phyloP scores from a whole-genome alignment of 176 grass and related monocot genomes.

The Leersia perrieri region DNA sequence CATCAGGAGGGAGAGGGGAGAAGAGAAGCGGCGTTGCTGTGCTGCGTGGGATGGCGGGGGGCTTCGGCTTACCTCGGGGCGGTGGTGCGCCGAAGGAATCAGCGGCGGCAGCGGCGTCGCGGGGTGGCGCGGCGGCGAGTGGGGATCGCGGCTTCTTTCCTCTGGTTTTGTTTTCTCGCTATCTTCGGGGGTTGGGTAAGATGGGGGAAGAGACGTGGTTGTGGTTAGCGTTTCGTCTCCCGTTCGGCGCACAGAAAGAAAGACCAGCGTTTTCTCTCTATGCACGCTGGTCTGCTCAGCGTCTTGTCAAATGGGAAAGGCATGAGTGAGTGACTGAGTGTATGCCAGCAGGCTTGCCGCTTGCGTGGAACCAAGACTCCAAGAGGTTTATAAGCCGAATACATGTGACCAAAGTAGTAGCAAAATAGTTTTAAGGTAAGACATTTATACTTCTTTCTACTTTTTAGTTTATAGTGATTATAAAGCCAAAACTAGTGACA shows the following conservation, averaged over 20 bases:
- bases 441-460: no score
- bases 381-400: no score
- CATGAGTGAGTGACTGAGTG: no score
- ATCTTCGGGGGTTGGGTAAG: background rate
- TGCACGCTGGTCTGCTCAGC: background rate
- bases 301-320: background rate
- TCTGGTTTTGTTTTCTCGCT: background rate
- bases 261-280: background rate
- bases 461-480: no score
- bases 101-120: slow-evolving; percentile 5
- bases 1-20: background rate
- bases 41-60: background rate
- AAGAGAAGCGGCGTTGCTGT: background rate
- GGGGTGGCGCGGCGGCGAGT: slow-evolving; percentile 1
- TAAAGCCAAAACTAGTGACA: no score
- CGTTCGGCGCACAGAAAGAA: background rate
- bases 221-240: background rate
- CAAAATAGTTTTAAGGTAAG: no score
- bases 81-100: background rate
- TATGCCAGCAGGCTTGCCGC: no score
- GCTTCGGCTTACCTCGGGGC: slow-evolving; percentile 9
- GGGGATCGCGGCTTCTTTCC: background rate
- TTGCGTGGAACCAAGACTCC: no score
- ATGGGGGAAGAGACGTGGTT: background rate
- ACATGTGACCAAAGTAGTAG: no score